phyloP scores from a whole-genome alignment of 495 filamentous ascomycete genomes.

The Penicillium waksmanii region DNA sequence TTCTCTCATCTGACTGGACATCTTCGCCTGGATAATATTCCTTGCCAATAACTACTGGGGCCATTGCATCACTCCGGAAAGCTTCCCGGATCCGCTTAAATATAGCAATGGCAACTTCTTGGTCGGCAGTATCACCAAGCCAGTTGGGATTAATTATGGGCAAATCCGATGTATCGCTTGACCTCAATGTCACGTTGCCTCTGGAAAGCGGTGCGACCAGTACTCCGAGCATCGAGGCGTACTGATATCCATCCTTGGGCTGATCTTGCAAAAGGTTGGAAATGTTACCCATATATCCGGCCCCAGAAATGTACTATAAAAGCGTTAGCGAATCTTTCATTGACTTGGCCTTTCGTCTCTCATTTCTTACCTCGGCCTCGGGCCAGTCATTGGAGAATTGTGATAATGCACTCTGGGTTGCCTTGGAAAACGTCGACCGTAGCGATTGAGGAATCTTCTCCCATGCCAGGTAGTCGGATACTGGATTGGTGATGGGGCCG shows the following conservation, averaged over 20 bases:
- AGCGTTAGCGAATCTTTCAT: conserved; percentile 12
- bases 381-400: conserved; percentile 59
- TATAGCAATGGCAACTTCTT: conserved; percentile 56
- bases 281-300: conserved; percentile 42
- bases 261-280: conserved; percentile 39
- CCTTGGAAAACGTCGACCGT: conserved; percentile 27
- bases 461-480: conserved; percentile 47
- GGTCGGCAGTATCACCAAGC: conserved; percentile 51
- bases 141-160: conserved; percentile 61
- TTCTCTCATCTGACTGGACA: conserved; percentile 54
- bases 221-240: conserved; percentile 44
- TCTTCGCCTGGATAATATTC: conserved; percentile 53
- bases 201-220: conserved; percentile 55
- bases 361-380: conserved; percentile 51
- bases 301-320: conserved; percentile 41
- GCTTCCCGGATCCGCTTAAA: conserved; percentile 56
- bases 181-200: conserved; percentile 58
- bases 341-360: conserved; percentile 2
- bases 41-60: conserved; percentile 43
- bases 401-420: conserved; percentile 29
- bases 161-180: conserved; percentile 39
- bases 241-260: conserved; percentile 50
- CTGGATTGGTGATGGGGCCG: conserved; percentile 43
- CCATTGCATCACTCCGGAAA: conserved; percentile 45
- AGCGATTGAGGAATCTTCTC: conserved; percentile 51